Conservation (phyloP, 495 filamentous ascomycete genomes). For the Aspergillus cristatus region DNA sequence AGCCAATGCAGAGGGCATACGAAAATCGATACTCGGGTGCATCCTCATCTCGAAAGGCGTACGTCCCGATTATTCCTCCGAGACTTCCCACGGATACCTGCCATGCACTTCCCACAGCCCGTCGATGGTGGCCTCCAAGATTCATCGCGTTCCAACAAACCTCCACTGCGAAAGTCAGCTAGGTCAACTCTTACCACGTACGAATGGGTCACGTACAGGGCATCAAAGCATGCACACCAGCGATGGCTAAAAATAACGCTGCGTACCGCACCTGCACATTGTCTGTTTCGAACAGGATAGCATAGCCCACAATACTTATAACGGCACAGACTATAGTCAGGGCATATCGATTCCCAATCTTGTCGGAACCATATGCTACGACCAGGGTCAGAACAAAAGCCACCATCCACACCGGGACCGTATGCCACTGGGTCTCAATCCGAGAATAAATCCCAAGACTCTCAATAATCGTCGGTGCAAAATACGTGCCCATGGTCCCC, state of each 20-base stretch:
- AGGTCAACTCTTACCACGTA: slow-evolving; percentile 41
- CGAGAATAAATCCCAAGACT: slow-evolving; percentile 26
- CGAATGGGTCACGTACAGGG: slow-evolving; percentile 50
- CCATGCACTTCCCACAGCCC: slow-evolving; percentile 24
- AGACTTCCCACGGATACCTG: slow-evolving; percentile 25
- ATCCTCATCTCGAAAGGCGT: slow-evolving; percentile 26
- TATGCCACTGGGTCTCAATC: slow-evolving; percentile 41
- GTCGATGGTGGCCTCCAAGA: slow-evolving; percentile 20
- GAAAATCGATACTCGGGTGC: slow-evolving; percentile 24
- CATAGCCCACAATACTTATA: slow-evolving; percentile 47
- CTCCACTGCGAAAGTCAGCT: slow-evolving; percentile 15
- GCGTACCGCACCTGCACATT: slow-evolving; percentile 46
- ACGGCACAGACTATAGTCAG: slow-evolving; percentile 40
- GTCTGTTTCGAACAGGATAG: slow-evolving; percentile 46
- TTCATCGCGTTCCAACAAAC: slow-evolving; percentile 30
- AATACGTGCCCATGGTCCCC: slow-evolving; percentile 16
- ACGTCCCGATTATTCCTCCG: slow-evolving; percentile 31
- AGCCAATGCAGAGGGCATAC: slow-evolving; percentile 18
- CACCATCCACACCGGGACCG: slow-evolving; percentile 35
- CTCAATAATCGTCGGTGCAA: slow-evolving; percentile 31
- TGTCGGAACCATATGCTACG: slow-evolving; percentile 26
- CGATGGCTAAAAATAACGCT: slow-evolving; percentile 51
- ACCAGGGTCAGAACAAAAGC: slow-evolving; percentile 48
- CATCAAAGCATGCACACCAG: slow-evolving; percentile 11
- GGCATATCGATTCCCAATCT: slow-evolving; percentile 15